These are phyloP conservation scores for Trypanosoma melophagium DNA, from an alignment of 208 protist species.

Conservation along the genomic window DNA sequence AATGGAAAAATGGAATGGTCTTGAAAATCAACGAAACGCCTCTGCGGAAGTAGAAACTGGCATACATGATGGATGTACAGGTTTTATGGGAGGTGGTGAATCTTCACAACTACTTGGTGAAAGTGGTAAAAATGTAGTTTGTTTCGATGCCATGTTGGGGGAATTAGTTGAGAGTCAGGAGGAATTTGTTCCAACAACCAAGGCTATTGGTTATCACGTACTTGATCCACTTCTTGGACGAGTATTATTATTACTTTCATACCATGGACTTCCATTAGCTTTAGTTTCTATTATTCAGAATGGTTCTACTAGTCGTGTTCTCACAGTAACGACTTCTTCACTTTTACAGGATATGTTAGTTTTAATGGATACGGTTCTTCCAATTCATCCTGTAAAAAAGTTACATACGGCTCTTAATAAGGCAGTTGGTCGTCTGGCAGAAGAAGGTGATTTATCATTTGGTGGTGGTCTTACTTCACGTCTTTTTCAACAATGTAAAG, in stretches of 20 bases:
- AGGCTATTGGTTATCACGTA: conserved; percentile 83
- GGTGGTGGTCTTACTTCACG: conserved; percentile 53
- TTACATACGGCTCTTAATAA: conserved; percentile 81
- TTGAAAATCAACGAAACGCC: conserved; percentile 51
- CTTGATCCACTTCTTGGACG: conserved; percentile 77
- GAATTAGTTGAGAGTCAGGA: conserved; percentile 23
- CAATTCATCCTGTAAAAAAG: conserved; percentile 60
- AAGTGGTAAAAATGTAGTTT: not conserved
- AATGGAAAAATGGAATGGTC: conserved; percentile 66
- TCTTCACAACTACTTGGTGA: not conserved
- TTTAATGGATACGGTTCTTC: conserved; percentile 88
- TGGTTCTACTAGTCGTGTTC: conserved; percentile 40
- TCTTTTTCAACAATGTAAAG: conserved; percentile 52
- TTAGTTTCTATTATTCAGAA: conserved; percentile 68
- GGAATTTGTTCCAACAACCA: conserved; percentile 75
- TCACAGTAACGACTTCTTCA: conserved; percentile 52
- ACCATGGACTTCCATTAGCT: conserved; percentile 84
- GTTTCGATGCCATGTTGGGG: not conserved
- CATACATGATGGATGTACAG: not conserved
- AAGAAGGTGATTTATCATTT: conserved; percentile 63
- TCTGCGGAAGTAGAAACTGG: conserved; percentile 14
- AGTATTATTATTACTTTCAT: conserved; percentile 66
- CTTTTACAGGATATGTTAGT: conserved; percentile 85
- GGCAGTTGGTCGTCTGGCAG: conserved; percentile 62
- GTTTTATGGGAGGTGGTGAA: not conserved